Base-by-base conservation (phyloP, 805 yeast genomes). In the Candida multigemmis region DNA sequence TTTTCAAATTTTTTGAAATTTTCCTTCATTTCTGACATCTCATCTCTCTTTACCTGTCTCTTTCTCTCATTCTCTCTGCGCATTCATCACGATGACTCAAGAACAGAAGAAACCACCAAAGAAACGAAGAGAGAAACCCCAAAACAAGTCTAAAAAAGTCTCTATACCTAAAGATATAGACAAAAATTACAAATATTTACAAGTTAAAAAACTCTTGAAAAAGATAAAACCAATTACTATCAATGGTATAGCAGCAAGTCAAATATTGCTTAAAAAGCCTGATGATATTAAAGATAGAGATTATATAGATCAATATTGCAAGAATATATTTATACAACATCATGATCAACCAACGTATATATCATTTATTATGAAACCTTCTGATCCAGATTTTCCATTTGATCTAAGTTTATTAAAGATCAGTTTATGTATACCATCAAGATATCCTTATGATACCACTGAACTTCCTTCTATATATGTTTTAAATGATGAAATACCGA, bases 381-480 rank as follows among this genome's bases (percentile, higher is more conserved):
- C 77, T 0, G 87, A 78, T 43, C 86, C 86, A 0, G 80, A 78
- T 23, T 80, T 81, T 42, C 79, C 86, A 0, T 79, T 62, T 41
- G 84, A 76, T 28, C 48, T 80, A 16, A 65, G 63, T 3, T 40
- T 46, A n/a, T 56, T 80, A 30, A 63, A 68, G 26, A 41, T 79
- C 17, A 65, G 71, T 23, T 46, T 81, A 17, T 48, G 60, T 20
- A 56, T 80, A 3, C 84, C 89, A 0, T 41, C 49, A 2, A 53
- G 51, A 18, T 80, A 76, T 38, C 85, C 85, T 0, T 35, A 45
- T 16, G 41, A 41, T 11, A 41, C 42, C n/a, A 49, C 42, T 12
- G 46, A 51, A 3, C 34, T 44, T 11, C 82, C 85, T 1, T 50
- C 63, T 10, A 59, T 79, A 4, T 52, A 60, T 19, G 78, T 81